phyloP scores from a whole-genome alignment of 352 stramenopile genomes.

The Phytopythium helicoides region DNA sequence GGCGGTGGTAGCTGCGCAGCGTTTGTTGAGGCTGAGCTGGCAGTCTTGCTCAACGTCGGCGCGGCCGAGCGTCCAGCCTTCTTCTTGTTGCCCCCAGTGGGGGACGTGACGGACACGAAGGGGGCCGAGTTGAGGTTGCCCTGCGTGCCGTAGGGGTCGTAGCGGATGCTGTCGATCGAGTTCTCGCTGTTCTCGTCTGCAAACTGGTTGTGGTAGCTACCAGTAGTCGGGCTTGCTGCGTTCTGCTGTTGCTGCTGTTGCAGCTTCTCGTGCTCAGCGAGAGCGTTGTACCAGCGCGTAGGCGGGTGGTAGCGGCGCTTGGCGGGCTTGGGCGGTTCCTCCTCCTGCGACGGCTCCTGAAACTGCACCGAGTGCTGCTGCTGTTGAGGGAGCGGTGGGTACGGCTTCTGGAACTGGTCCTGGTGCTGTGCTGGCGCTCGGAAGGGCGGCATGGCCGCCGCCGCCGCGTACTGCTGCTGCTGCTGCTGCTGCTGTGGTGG shows the following conservation, averaged over 20 bases:
- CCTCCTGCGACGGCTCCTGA: slow-evolving; percentile 10
- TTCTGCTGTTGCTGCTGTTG: slow-evolving; percentile 5
- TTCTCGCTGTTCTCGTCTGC: slow-evolving; percentile 1
- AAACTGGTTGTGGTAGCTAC: slow-evolving; percentile 6
- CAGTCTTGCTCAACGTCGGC: slow-evolving; percentile 10
- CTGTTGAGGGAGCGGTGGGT: slow-evolving; percentile 18
- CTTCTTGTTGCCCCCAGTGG: slow-evolving; percentile 22
- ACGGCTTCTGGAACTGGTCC: slow-evolving; percentile 13
- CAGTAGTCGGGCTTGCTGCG: neutral
- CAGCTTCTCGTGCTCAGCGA: neutral
- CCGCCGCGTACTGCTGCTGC: slow-evolving; percentile 9
- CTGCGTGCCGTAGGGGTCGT: slow-evolving; percentile 23
- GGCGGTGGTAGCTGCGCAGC: slow-evolving; percentile 14
- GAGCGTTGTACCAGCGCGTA: slow-evolving; percentile 18
- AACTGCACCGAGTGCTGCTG: slow-evolving; percentile 7
- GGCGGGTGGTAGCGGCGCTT: slow-evolving; percentile 17
- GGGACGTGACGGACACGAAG: slow-evolving; percentile 43
- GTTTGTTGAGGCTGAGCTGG: slow-evolving; percentile 6
- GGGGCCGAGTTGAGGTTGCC: slow-evolving; percentile 23
- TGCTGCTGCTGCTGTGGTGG: slow-evolving; percentile 26
- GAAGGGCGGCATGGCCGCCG: slow-evolving; percentile 2
- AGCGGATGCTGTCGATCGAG: slow-evolving; percentile 27
- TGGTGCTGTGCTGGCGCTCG: slow-evolving; percentile 10
- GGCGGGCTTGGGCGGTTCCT: slow-evolving; percentile 15
- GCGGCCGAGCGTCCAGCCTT: slow-evolving; percentile 12